Base-by-base conservation (phyloP, 768 basidiomycete species). In the Calocybe indica region DNA sequence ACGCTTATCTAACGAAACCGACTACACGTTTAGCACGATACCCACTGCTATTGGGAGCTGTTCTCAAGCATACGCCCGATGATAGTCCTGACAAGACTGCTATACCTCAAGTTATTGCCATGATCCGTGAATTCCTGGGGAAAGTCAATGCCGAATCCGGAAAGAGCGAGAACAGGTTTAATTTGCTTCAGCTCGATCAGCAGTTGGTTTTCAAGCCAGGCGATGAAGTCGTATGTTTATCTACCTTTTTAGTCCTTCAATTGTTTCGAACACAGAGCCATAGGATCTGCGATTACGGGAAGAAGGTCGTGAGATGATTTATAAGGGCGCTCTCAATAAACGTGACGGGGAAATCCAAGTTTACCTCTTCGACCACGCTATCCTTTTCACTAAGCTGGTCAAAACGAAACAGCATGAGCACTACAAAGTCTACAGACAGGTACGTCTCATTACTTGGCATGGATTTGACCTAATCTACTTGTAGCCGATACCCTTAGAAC, bases 11-110 rank as follows among this genome's bases (percentile, higher is more conserved):
- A 36, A 99, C 96, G 6, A 98, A 97, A 64, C 96, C 96, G 1
- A 98, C 96, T 2, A 98, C 96, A 5, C 85, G 96, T 57, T 75
- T 99, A 28, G 96, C 95, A n/a, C 76, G 96, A 53, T 98, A 98
- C 63, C 96, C 96, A 6, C 75, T 99, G 1, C 71, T 98, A 2
- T 75, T 99, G 30, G 92, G 91, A 55, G 94, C 91, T 11, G 90
- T 96, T 8, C 69, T 87, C 48, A 98, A 97, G 65, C 83, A 93
- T 43, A 99, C 96, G 0, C 81, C 88, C 0, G 90, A 92, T 28
- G 92, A 92, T 58, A 89, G 83, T 57, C 81, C 86, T 0, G 96
- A 99, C 63, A 92, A 93, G 67, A 66, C 72, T 14, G 69, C 71
- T 5, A 70, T 99, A 14, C 82, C 85, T 0, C 81, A 92, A 59